Conservation (phyloP, 2,329 filamentous ascomycete species). For the Coccinonectria pachysandricola region DNA sequence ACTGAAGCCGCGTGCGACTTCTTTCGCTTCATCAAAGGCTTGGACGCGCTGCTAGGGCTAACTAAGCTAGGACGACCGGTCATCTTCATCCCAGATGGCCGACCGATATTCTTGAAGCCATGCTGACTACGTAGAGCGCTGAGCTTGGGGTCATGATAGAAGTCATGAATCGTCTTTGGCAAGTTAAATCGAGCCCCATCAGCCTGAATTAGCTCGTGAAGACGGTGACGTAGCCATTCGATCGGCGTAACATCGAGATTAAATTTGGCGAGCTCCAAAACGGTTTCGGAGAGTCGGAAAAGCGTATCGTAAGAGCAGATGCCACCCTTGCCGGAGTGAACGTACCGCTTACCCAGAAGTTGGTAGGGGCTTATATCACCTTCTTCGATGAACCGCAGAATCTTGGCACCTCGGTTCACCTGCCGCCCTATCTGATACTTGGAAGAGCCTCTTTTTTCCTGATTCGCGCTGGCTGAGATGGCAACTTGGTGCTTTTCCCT, state of each 20-base stretch:
- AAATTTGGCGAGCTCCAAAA: conserved; percentile 44
- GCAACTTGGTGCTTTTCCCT: conserved; percentile 33
- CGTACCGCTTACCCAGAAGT: conserved; percentile 41
- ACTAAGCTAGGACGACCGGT: conserved; percentile 17
- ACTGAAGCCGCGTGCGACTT: conserved; percentile 22
- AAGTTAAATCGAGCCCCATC: conserved; percentile 40
- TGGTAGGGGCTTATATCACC: conserved; percentile 48
- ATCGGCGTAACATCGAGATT: conserved; percentile 41
- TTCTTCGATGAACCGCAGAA: conserved; percentile 41
- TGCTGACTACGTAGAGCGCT: conserved; percentile 38
- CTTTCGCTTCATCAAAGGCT: conserved; percentile 24
- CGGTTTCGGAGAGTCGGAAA: conserved; percentile 43
- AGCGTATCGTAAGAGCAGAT: conserved; percentile 46
- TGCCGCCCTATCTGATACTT: conserved; percentile 46
- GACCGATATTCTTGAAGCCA: conserved; percentile 47
- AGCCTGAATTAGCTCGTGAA: conserved; percentile 36
- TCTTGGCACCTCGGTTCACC: conserved; percentile 42
- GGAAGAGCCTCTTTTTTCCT: conserved; percentile 27
- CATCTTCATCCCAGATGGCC: conserved; percentile 41
- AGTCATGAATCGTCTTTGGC: conserved; percentile 38
- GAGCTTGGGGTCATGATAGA: conserved; percentile 47
- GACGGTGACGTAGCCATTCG: conserved; percentile 47
- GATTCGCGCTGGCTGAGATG: conserved; percentile 21
- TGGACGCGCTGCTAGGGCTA: conserved; percentile 15
- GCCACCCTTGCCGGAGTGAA: conserved; percentile 29